Evolutionary conservation across 2,329 filamentous ascomycete species (phyloP), one percentile per base, ranked within the genome.

Genomic region (Lomentospora prolificans): DNA sequence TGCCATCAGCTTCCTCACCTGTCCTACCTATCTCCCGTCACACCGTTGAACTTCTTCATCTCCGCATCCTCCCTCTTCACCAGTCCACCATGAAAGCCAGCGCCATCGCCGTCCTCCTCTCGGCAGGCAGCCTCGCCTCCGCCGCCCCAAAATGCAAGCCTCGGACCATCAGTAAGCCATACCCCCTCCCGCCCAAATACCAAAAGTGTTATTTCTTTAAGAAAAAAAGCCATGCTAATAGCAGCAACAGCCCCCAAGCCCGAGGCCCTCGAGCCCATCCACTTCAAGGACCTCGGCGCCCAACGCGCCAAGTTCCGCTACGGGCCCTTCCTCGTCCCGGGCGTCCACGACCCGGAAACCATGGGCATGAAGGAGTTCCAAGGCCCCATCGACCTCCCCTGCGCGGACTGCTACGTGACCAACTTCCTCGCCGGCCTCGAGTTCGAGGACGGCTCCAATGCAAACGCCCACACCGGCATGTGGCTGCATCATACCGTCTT

Each of bases 401-500:
- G 64, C 56, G 48, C 36, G 1, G 60, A 64, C 51, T 66, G 64
- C 41, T 50, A 60, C 31, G 55, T 70, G 44, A 67, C 65, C 2
- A 57, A 55, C 41, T 61, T 64, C 33, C 50, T 61, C 28, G 61
- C 62, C 17, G 61, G 56, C 12, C 60, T 70, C 8, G 60, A 66
- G 55, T 65, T 66, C 57, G 56, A 59, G 2, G 60, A 69, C 56
- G 68, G 67, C 4, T 60, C 61, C 10, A 50, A 54, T 8, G 68
- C 67, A 30, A 67, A 69, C 57, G 60, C 61, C 50, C 61, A 67
- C 58, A 67, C 60, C 2, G 62, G 64, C 51, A 60, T 66, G 31
- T 67, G 62, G 61, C 60, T 69, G 3, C 67, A 68, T 58, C 62
- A 66, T 52, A 54, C 58, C 12, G 57, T 61, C 1, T 19, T 64